These are phyloP conservation scores for Alternaria ventricosa DNA, from an alignment of 2,329 filamentous ascomycete species.

Conservation along the genomic window DNA sequence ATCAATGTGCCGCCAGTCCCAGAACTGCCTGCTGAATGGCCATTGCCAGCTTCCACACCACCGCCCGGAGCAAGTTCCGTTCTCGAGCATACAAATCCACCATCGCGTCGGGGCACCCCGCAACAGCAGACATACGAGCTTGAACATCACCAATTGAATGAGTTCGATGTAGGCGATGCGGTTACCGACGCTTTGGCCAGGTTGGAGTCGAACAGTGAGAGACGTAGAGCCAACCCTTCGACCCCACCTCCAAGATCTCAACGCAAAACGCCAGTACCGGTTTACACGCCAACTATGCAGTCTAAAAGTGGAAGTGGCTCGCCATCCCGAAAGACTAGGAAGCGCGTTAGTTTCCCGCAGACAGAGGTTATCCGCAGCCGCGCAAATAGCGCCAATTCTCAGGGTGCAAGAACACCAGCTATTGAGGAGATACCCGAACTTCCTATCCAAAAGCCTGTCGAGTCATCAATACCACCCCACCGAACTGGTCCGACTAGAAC, in stretches of 20 bases:
- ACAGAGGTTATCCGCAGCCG: conserved; percentile 1
- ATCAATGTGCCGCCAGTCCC: conserved; percentile 36
- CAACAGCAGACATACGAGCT: conserved; percentile 20
- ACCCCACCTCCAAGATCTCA: conserved; percentile 6
- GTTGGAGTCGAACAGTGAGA: conserved; percentile 27
- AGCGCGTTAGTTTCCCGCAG: conserved; percentile 9
- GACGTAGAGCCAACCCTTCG: conserved; percentile 6
- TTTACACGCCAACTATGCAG: not conserved
- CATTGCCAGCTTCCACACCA: conserved; percentile 27
- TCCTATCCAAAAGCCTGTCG: not conserved
- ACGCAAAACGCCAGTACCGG: not conserved
- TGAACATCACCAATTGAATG: conserved; percentile 24
- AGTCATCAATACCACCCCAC: not conserved
- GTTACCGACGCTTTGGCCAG: conserved; percentile 27
- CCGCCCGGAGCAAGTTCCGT: conserved; percentile 16
- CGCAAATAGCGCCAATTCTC: not conserved
- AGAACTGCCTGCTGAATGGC: conserved; percentile 32
- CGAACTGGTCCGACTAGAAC: not conserved
- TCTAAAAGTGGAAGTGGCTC: not conserved
- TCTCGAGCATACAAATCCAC: conserved; percentile 20
- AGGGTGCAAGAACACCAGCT: not conserved
- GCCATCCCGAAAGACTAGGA: not conserved
- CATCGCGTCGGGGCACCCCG: conserved; percentile 13
- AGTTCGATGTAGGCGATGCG: conserved; percentile 22
- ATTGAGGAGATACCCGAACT: not conserved